These are phyloP conservation scores for Fusarium decemcellulare DNA, from an alignment of 2,329 filamentous ascomycete species.

Conservation along the genomic window DNA sequence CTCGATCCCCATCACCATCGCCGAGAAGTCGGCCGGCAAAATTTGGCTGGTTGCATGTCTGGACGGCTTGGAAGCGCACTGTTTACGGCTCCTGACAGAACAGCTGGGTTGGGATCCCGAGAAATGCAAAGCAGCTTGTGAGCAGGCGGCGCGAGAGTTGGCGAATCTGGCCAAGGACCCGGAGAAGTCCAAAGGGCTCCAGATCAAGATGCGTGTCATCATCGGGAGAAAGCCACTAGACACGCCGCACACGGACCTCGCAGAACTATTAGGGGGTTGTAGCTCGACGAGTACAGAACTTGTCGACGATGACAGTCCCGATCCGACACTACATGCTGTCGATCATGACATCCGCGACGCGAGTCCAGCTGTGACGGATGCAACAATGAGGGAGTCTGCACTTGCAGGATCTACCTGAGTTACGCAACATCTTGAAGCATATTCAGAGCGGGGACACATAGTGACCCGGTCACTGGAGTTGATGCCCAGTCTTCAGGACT, in stretches of 20 bases:
- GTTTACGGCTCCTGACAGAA: conserved; percentile 65
- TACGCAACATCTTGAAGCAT: not conserved
- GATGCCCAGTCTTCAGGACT: conserved; percentile 7
- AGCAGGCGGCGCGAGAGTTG: conserved; percentile 63
- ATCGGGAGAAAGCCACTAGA: conserved; percentile 64
- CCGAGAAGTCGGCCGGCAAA: conserved; percentile 63
- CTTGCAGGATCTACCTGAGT: conserved; percentile 13
- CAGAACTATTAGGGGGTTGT: conserved; percentile 29
- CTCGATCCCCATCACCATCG: conserved; percentile 62
- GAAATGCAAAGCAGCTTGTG: conserved; percentile 62
- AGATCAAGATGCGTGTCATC: conserved; percentile 63
- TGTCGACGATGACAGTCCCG: conserved; percentile 39
- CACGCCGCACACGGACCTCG: conserved; percentile 39
- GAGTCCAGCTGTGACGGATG: conserved; percentile 7
- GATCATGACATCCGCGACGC: conserved; percentile 30
- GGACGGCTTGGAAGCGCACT: conserved; percentile 64
- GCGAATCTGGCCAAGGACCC: conserved; percentile 63
- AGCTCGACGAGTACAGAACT: conserved; percentile 37
- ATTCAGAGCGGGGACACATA: conserved; percentile 20
- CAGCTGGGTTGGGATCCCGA: conserved; percentile 67
- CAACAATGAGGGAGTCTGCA: conserved; percentile 1
- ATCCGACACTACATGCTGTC: conserved; percentile 42
- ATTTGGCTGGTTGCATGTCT: conserved; percentile 68
- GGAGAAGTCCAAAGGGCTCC: conserved; percentile 58
- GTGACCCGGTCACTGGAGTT: not conserved